Base-by-base conservation (phyloP, 768 basidiomycete species). In the Leccinellum rugosiceps region DNA sequence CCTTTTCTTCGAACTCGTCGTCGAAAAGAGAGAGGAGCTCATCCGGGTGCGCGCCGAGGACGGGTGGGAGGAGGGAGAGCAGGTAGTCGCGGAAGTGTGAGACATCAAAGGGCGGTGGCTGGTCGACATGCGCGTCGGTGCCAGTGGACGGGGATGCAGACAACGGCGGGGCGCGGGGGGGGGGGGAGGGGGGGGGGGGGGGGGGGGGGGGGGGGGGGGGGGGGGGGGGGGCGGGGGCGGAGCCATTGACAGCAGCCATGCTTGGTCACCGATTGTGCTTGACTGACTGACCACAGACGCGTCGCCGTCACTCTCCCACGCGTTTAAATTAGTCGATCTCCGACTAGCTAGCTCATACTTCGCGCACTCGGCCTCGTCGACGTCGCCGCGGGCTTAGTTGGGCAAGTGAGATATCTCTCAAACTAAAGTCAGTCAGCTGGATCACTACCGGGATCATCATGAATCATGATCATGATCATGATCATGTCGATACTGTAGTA, bases 1-100 rank as follows among this genome's bases (percentile, higher is more conserved):
- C 87, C 63, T 83, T 85, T 61, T 90, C 90, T 55, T 87, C 81
- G 60, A 92, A 94, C 25, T 82, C 81, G 52, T 83, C 82, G 64
- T 91, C 87, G 62, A 94, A 86, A 34, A 90, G 67, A 0, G 81
- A 75, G 35, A 86, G 79, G 2, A 94, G 75, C 55, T 94, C 91
- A 41, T 78, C 75, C 1, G 77, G 77, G 11, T 75, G 67, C 3
- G 90, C 86, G n/a, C 85, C 91, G n/a, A 95, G 79, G 2, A 93
- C 80, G 11, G 91, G 88, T 2, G 93, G 92, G 2, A 95, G 76
- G 23, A 95, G 77, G 1, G 83, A 77, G 43, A 82, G 75, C 30
- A 94, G 77, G 73, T 93, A 94, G 9, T 79, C 74, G 58, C 80
- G 83, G 69, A 94, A 91, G 56, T 87, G 72, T 28, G 80, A 77